Conservation (phyloP, 139 green algal genomes). For the Chlamydomonas urium region DNA sequence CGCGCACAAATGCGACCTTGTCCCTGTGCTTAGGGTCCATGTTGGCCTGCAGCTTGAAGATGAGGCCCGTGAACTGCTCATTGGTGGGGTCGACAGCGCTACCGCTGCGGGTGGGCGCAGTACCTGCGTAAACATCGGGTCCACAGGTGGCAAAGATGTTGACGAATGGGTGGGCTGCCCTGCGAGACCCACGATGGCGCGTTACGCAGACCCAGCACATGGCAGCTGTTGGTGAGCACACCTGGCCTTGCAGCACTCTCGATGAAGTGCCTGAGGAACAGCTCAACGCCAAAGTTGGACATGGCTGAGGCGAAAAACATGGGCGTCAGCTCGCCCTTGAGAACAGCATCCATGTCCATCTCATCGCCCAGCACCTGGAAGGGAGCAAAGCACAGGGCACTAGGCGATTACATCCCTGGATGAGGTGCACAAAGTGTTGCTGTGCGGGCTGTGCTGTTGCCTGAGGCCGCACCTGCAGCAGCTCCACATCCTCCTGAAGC, state of each 20-base stretch:
- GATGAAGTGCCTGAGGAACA: conserved; percentile 64
- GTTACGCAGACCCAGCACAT: too few species aligned
- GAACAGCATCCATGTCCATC: conserved; percentile 56
- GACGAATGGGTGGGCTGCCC: too few species aligned
- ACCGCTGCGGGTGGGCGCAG: conserved; percentile 21
- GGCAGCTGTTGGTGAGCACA: too few species aligned
- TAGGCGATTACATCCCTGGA: too few species aligned
- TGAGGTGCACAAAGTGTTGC: too few species aligned
- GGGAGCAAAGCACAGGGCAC: too few species aligned
- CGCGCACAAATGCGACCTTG: conserved; percentile 52
- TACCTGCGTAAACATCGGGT: too few species aligned
- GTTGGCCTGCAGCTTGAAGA: conserved; percentile 79
- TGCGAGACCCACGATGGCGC: too few species aligned
- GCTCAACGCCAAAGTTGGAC: conserved; percentile 78
- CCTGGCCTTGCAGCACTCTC: conserved; percentile 9
- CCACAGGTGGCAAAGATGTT: too few species aligned
- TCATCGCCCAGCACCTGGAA: conserved; percentile 54
- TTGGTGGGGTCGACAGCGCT: conserved; percentile 34
- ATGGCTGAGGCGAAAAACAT: conserved; percentile 75
- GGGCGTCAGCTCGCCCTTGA: conserved; percentile 55
- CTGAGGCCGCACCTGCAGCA: conserved; percentile 49
- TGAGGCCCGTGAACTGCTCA: conserved; percentile 56
- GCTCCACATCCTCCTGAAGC: conserved; percentile 70
- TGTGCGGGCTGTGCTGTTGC: background rate
- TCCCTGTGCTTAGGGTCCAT: conserved; percentile 77